A percentile compares a stretch with the other conserved stretches of the same genome.
phyloP scores from a whole-genome alignment of 257 asterid genomes.

The Solanum virginianum region DNA sequence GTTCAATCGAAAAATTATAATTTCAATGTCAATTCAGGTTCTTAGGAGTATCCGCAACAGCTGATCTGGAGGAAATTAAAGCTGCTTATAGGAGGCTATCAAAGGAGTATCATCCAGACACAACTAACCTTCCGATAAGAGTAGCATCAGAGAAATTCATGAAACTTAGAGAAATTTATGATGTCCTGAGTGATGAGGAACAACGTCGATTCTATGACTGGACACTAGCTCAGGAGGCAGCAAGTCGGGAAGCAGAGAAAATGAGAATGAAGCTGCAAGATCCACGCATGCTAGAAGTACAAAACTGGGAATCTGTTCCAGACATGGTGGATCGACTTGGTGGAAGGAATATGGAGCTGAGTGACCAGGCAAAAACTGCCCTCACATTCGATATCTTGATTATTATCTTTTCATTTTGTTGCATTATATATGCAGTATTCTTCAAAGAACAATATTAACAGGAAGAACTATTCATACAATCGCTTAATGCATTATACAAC shows the following conservation, averaged over 20 bases:
- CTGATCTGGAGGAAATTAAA: conserved; percentile 80
- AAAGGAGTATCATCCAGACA: conserved; percentile 92
- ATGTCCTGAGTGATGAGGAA: conserved; percentile 54
- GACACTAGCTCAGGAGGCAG: conserved; percentile 81
- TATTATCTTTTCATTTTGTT: conserved; percentile 54
- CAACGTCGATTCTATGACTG: conserved; percentile 69
- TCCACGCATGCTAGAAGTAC: conserved; percentile 48
- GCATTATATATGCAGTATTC: conserved; percentile 46
- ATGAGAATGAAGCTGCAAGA: conserved; percentile 64
- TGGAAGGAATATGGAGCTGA: conserved; percentile 78
- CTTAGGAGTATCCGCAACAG: conserved; percentile 57
- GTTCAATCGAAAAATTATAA: neutral
- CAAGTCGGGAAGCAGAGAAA: conserved; percentile 70
- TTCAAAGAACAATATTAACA: conserved; percentile 53
- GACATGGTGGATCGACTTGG: conserved; percentile 86
- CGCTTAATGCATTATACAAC: neutral
- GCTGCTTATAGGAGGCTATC: conserved; percentile 70
- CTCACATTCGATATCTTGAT: conserved; percentile 66
- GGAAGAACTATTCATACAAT: neutral
- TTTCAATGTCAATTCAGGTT: conserved; percentile 35
- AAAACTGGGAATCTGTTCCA: conserved; percentile 42
- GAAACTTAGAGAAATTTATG: conserved; percentile 52
- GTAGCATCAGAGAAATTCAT: conserved; percentile 78
- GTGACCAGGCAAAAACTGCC: conserved; percentile 73
- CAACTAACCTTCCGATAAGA: conserved; percentile 79